These are phyloP conservation scores for Naematelia encephala DNA, from an alignment of 768 basidiomycete species.

Conservation along the genomic window DNA sequence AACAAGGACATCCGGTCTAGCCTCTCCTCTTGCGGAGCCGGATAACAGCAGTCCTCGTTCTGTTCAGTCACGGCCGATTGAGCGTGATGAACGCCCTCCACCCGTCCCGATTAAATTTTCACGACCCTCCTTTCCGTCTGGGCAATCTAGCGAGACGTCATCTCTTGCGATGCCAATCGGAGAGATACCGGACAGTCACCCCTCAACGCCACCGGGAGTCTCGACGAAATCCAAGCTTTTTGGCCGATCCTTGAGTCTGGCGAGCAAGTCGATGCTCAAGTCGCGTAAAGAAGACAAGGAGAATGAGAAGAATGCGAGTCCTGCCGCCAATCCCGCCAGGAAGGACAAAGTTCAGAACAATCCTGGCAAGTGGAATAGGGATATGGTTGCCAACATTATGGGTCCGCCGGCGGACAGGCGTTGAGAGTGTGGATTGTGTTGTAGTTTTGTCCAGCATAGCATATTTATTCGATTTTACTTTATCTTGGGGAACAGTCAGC, in stretches of 20 bases:
- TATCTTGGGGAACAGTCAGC: no score
- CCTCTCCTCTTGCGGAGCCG: neutral
- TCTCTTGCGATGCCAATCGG: no score
- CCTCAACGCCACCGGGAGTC: neutral
- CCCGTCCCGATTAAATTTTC: slow-evolving; percentile 11
- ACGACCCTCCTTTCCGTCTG: slow-evolving; percentile 9
- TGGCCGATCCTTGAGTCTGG: slow-evolving; percentile 28
- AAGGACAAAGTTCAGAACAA: slow-evolving; percentile 28
- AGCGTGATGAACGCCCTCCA: slow-evolving; percentile 6
- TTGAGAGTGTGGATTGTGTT: neutral
- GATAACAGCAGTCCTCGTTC: neutral
- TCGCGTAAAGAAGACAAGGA: slow-evolving; percentile 6
- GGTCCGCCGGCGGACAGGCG: slow-evolving; percentile 30
- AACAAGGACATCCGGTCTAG: neutral
- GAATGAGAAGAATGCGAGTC: slow-evolving; percentile 22
- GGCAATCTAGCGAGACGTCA: neutral
- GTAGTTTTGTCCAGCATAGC: neutral
- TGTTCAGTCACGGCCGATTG: neutral
- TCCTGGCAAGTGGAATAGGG: slow-evolving; percentile 41
- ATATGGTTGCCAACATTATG: slow-evolving; percentile 46
- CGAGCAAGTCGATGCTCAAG: slow-evolving; percentile 10
- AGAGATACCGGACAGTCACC: no score
- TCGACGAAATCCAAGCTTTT: slow-evolving; percentile 18
- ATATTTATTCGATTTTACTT: neutral
- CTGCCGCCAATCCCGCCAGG: no score